Evolutionary conservation across 768 basidiomycete genomes (phyloP), one percentile per base, ranked within the genome.

Genomic region (Neoboletus magnificus): DNA sequence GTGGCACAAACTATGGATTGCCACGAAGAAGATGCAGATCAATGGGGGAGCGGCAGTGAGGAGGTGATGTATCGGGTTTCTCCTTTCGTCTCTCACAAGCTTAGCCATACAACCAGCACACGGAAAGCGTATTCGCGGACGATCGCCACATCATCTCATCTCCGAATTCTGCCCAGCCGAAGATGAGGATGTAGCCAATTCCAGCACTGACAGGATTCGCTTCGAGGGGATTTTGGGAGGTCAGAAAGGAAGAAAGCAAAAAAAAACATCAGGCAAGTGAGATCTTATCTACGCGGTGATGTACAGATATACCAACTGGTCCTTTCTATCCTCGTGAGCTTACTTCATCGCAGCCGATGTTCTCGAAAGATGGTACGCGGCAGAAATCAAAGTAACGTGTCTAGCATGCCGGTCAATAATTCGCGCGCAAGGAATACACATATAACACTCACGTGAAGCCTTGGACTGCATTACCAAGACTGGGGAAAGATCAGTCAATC

Each of bases 181-280:
- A 94, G 68, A 85, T 93, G 79, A 83, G 92, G 7, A 93, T 97
- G 75, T 96, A 18, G 87, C 93, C 11, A 92, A 95, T 61, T 82
- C 94, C 64, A 87, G 91, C 0, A 73, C 77, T 13, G 92, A 96
- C 66, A 43, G 80, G 89, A 7, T 95, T 97, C 64, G 82, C 86
- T 69, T 70, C 95, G 42, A 79, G 84, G 33, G 93, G 92, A 2
- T 74, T 89, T 22, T 93, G 88, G 85, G 71, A 72, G 3, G 75
- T 79, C 4, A 95, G 71, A 79, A 23, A 86, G 86, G 62, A 77
- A 70, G 25, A 79, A 5, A 27, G 27, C 27, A 5, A 27, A 27
- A 27, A 27, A 27, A 5, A 27, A 27, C 27, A 27, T 27, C 27
- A 27, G 27, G 3, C 27, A 27, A 27, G 5, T 3, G 27, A 3